Base-by-base conservation (phyloP, 257 asterid species). In the Thymus mandschuricus region DNA sequence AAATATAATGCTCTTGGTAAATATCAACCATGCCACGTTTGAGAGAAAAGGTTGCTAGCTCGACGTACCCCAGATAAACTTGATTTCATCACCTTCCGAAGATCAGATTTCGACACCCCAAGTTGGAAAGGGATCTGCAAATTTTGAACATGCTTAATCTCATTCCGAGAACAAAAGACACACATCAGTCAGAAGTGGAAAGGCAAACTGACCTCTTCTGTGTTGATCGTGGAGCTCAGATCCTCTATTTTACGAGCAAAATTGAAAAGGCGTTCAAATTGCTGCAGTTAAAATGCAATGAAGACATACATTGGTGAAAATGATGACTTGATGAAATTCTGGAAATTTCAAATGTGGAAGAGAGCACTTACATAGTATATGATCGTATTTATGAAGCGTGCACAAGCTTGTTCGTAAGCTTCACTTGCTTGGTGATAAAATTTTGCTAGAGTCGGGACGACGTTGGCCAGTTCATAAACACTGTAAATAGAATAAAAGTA, bases 371-470 rank as follows among this genome's bases (percentile, higher is more conserved):
- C 99, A 28, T 75, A 84, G 78, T 88, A 88, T 82, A 95, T 95
- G 83, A 95, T 86, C 56, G 88, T 77, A 81, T 87, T 95, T 82
- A 92, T 92, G 77, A 78, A 89, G 73, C 96, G 96, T 5, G 88
- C 72, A 79, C 97, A 95, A 72, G 99, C 90, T 78, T 86, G 95
- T 75, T 95, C 99, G 75, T 95, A 92, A 69, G 96, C 69, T 83
- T 95, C 99, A 69, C 98, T 92, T 60, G 99, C 99, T 87, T 95
- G 97, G 83, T 95, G 98, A 80, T 95, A 95, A 69, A 95, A 95
- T 78, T 92, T 95, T 40, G 98, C 99, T 74, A 92, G 85, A 59
- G 91, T 90, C 8, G 97, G 93, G 77, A 95, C 99, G 68, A 92
- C 89, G 81, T 92, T 95, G 72, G 99, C 99, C 78, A 95, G 91